Evolutionary conservation across 257 asterid species (phyloP).

Genomic region (Rauvolfia tetraphylla): DNA sequence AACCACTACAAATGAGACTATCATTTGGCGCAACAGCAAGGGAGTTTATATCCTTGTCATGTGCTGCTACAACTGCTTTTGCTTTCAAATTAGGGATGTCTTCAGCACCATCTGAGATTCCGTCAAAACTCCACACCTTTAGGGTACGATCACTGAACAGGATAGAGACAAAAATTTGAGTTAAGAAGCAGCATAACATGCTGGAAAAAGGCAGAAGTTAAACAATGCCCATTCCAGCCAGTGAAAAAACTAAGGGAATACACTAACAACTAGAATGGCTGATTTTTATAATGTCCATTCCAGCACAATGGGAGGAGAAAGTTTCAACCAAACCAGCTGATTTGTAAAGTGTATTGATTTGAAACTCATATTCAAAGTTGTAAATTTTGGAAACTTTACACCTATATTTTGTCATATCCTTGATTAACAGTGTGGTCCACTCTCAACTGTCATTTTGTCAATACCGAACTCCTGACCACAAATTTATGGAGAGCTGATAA

Average conservation of each 20-base stretch:
- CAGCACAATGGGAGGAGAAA: not conserved
- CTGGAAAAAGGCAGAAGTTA: not conserved
- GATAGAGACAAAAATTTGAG: slow-evolving; percentile 16
- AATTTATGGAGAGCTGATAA: not conserved
- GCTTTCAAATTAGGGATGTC: slow-evolving; percentile 59
- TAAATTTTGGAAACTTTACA: not conserved
- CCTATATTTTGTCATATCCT: not conserved
- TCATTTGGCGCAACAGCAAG: slow-evolving; percentile 91
- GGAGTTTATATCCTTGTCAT: slow-evolving; percentile 93
- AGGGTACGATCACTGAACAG: slow-evolving; percentile 74
- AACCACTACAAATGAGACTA: slow-evolving; percentile 95
- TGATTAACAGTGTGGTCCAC: not conserved
- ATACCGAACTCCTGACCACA: not conserved
- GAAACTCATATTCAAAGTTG: not conserved
- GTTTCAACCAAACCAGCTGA: not conserved
- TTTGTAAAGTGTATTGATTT: not conserved
- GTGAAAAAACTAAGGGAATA: not conserved
- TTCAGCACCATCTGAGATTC: slow-evolving; percentile 41
- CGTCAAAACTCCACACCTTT: slow-evolving; percentile 88
- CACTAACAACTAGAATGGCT: not conserved
- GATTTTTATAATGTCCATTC: not conserved
- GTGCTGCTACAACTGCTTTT: slow-evolving; percentile 91
- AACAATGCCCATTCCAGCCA: not conserved
- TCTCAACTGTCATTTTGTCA: not conserved
- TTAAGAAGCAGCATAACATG: not conserved